A percentile compares a stretch with the other conserved stretches of the same genome.
These are phyloP conservation scores for Xylaria palmicola DNA, from an alignment of 495 filamentous ascomycete species.

Conservation along the genomic window DNA sequence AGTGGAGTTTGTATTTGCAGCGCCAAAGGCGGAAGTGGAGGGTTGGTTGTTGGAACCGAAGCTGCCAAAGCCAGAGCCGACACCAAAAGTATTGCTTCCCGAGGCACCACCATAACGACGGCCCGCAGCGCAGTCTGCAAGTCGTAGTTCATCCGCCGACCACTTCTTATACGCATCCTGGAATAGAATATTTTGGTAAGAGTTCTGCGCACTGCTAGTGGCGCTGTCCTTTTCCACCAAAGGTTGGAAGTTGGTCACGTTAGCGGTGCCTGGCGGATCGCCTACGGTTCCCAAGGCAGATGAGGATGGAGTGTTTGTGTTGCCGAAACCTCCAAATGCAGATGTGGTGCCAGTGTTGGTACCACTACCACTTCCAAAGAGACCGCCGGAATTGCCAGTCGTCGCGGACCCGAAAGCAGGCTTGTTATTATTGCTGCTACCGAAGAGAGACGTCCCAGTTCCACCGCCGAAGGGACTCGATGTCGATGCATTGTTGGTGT, in stretches of 20 bases:
- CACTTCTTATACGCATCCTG: slow-evolving; percentile 83
- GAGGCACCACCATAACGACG: slow-evolving; percentile 76
- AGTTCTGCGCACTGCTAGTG: slow-evolving; percentile 53
- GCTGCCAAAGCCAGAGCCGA: slow-evolving; percentile 56
- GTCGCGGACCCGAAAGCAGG: slow-evolving; percentile 44
- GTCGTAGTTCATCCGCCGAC: slow-evolving; percentile 84
- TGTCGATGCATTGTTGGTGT: slow-evolving; percentile 38
- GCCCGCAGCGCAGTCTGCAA: slow-evolving; percentile 87
- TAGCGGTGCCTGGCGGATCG: slow-evolving; percentile 67
- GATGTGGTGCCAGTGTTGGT: slow-evolving; percentile 32
- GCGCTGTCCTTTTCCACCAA: slow-evolving; percentile 77
- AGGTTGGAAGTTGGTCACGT: slow-evolving; percentile 66
- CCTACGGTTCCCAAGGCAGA: slow-evolving; percentile 54
- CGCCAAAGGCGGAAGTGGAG: slow-evolving; percentile 42
- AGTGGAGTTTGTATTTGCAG: slow-evolving; percentile 35
- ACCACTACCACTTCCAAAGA: slow-evolving; percentile 45
- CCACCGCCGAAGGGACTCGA: slow-evolving; percentile 49
- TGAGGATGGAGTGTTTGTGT: slow-evolving; percentile 39
- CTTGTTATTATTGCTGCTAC: slow-evolving; percentile 28
- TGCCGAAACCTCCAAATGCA: slow-evolving; percentile 46
- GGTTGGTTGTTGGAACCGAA: slow-evolving; percentile 43
- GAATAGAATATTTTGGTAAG: slow-evolving; percentile 86
- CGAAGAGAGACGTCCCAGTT: slow-evolving; percentile 38
- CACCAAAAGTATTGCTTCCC: slow-evolving; percentile 81
- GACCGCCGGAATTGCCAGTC: slow-evolving; percentile 44